These are phyloP conservation scores for Fonsecaea pugnacius DNA, from an alignment of 2,329 filamentous ascomycete genomes.

Conservation along the genomic window DNA sequence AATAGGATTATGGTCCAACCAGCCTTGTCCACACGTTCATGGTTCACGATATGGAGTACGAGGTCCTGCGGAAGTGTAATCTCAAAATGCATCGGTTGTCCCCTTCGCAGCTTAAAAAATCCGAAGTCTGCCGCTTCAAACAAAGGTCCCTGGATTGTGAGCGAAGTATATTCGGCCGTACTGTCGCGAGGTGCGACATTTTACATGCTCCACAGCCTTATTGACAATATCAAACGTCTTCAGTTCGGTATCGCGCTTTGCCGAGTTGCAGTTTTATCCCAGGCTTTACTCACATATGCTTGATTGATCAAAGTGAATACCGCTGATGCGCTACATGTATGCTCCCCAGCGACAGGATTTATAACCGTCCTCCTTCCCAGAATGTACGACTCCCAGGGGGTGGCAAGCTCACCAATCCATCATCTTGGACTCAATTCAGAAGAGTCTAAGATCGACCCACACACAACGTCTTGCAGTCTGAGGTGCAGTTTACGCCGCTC, in stretches of 20 bases:
- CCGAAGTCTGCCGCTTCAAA: background rate
- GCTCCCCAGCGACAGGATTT: background rate
- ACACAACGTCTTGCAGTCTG: background rate
- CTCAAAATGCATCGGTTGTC: constrained; percentile 2
- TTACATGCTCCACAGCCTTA: constrained; percentile 9
- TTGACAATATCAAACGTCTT: background rate
- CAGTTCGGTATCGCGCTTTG: constrained; percentile 10
- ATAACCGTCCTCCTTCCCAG: constrained; percentile 12
- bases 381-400: constrained; percentile 12
- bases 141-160: background rate
- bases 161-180: constrained; percentile 16
- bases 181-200: constrained; percentile 13
- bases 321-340: background rate
- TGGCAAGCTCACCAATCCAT: constrained; percentile 15
- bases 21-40: constrained; percentile 14
- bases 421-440: constrained; percentile 2
- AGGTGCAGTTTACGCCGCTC: constrained; percentile 4
- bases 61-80: constrained; percentile 1
- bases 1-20: constrained; percentile 12
- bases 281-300: constrained; percentile 6
- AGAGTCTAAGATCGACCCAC: constrained; percentile 1
- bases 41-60: background rate
- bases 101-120: constrained; percentile 5
- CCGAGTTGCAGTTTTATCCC: constrained; percentile 13
- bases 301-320: background rate